phyloP scores from a whole-genome alignment of 257 asterid genomes.

The Craterostigma plantagineum region DNA sequence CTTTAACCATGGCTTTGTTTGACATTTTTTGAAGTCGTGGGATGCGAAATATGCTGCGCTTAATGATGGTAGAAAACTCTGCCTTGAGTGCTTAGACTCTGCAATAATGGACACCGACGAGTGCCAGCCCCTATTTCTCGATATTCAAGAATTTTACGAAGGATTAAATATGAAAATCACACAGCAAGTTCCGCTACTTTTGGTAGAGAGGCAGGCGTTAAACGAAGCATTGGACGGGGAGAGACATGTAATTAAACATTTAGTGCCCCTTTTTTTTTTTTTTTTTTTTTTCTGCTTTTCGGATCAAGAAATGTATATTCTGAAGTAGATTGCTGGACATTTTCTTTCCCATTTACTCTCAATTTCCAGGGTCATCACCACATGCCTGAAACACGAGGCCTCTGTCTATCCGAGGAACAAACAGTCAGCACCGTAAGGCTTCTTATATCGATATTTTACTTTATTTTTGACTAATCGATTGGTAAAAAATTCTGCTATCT shows the following conservation, averaged over 20 bases:
- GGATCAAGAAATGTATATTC: neutral
- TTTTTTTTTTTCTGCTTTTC: too few relatives aligned
- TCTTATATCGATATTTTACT: neutral
- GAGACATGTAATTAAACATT: slow-evolving; percentile 36
- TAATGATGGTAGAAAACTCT: slow-evolving; percentile 80
- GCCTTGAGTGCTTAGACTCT: slow-evolving; percentile 87
- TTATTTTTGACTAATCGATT: too few relatives aligned
- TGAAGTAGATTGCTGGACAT: neutral
- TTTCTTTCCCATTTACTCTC: neutral
- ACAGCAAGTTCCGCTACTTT: slow-evolving; percentile 71
- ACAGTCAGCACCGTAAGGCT: slow-evolving; percentile 71
- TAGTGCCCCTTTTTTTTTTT: too few relatives aligned
- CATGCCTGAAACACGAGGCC: slow-evolving; percentile 93
- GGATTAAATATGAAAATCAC: slow-evolving; percentile 63
- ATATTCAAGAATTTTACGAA: slow-evolving; percentile 63
- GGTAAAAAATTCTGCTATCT: too few relatives aligned
- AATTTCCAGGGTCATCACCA: slow-evolving; percentile 84
- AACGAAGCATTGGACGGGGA: slow-evolving; percentile 95
- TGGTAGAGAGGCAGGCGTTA: slow-evolving; percentile 87
- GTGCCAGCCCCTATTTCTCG: slow-evolving; percentile 79
- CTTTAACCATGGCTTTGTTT: too few relatives aligned
- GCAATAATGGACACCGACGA: slow-evolving; percentile 67
- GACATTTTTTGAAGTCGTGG: slow-evolving; percentile 39
- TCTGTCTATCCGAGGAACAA: slow-evolving; percentile 95
- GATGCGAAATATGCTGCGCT: slow-evolving; percentile 55